Conservation (phyloP, 75 land plant species). For the Cupressus sempervirens region DNA sequence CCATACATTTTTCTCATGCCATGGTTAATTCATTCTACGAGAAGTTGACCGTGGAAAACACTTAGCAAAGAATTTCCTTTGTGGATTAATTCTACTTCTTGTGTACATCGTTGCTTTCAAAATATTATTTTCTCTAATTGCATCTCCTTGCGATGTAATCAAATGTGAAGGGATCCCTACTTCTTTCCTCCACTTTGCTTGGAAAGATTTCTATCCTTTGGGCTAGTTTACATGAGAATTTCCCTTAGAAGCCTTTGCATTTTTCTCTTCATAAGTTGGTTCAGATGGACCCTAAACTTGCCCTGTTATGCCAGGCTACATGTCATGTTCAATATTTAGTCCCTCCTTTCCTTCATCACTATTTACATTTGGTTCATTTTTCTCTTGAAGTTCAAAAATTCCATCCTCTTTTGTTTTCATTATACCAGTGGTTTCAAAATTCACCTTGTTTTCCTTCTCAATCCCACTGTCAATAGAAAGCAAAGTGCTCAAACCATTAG, state of each 20-base stretch:
- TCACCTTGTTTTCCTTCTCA: background rate
- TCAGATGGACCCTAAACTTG: background rate
- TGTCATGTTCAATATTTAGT: background rate
- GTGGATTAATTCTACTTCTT: no score
- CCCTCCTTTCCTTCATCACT: constrained; percentile 2
- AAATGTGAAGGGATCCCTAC: no score
- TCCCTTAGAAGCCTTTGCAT: constrained; percentile 4
- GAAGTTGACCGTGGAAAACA: no score
- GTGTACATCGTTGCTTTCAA: no score
- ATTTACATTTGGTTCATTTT: background rate
- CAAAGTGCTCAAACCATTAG: background rate
- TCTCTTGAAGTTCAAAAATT: background rate
- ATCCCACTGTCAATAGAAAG: background rate
- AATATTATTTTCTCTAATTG: no score
- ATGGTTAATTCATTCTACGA: no score
- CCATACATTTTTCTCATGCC: no score
- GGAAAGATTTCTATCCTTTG: background rate
- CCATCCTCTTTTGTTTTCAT: background rate
- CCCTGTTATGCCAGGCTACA: background rate
- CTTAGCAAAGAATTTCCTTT: no score
- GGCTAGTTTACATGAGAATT: background rate
- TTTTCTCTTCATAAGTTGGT: background rate
- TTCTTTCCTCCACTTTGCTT: no score
- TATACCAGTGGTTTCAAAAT: background rate
- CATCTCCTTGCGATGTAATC: no score